These are phyloP conservation scores for Acacia confusa DNA, from an alignment of 306 rosid genomes.

Conservation along the genomic window DNA sequence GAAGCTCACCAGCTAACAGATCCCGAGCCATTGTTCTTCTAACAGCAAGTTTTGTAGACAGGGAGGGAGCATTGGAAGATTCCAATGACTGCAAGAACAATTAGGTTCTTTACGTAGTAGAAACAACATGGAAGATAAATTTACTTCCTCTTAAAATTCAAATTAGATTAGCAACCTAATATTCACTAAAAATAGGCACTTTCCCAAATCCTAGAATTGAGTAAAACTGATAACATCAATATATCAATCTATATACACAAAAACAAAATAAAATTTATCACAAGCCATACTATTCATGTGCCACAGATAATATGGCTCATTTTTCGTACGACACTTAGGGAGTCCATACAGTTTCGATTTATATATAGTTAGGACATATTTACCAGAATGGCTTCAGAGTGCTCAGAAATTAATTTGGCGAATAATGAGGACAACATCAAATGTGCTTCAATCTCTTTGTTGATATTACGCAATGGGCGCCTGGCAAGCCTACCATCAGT, in stretches of 20 bases:
- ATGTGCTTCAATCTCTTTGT: conserved; percentile 73
- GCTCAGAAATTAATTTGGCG: conserved; percentile 45
- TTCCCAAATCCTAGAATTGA: neutral
- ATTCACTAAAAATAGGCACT: neutral
- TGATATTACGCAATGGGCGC: conserved; percentile 49
- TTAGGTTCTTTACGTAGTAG: conserved; percentile 3
- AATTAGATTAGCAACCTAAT: neutral
- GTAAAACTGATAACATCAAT: neutral
- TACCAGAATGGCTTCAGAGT: conserved; percentile 55
- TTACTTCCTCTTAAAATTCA: neutral
- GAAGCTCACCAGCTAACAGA: conserved; percentile 66
- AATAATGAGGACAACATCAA: conserved; percentile 49
- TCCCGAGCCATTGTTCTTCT: conserved; percentile 61
- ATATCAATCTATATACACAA: neutral
- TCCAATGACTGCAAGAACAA: conserved; percentile 47
- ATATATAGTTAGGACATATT: neutral
- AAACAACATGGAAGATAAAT: conserved; percentile 1
- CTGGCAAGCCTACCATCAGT: conserved; percentile 82
- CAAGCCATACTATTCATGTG: neutral
- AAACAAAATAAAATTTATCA: no score
- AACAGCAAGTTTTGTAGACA: conserved; percentile 24
- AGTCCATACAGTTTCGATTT: neutral
- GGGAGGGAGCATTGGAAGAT: conserved; percentile 25
- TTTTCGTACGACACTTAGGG: neutral
- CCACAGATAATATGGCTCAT: neutral